Evolutionary conservation across 2,329 filamentous ascomycete species (phyloP).

Genomic region (Thelonectria discophora): DNA sequence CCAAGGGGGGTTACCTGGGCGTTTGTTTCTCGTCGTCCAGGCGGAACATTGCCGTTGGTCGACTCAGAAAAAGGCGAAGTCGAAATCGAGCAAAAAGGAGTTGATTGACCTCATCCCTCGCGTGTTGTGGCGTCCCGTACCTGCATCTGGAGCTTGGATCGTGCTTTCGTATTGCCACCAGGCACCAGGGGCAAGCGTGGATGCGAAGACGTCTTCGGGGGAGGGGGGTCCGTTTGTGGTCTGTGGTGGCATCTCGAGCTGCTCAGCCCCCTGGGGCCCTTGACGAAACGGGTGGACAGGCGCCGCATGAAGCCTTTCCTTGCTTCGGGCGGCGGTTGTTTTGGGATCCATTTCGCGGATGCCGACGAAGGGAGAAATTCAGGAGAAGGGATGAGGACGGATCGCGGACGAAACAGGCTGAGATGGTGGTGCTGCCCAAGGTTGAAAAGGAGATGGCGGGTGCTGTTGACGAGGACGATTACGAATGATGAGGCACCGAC

Average conservation of each 20-base stretch:
- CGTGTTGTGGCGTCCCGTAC: slow-evolving; percentile 31
- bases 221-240: slow-evolving; percentile 15
- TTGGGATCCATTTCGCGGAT: slow-evolving; percentile 8
- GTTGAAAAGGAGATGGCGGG: background rate
- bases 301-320: slow-evolving; percentile 14
- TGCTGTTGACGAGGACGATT: slow-evolving; percentile 1
- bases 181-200: slow-evolving; percentile 34
- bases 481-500: background rate
- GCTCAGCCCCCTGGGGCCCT: slow-evolving; percentile 25
- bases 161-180: slow-evolving; percentile 40
- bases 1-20: background rate
- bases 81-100: slow-evolving; percentile 2
- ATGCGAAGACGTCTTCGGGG: slow-evolving; percentile 13
- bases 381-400: slow-evolving; percentile 6
- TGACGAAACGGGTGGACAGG: slow-evolving; percentile 20
- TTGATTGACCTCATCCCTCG: slow-evolving; percentile 16
- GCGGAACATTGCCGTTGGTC: slow-evolving; percentile 13
- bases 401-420: background rate
- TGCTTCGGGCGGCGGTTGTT: slow-evolving; percentile 6
- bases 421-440: background rate
- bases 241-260: slow-evolving; percentile 2
- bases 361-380: slow-evolving; percentile 9
- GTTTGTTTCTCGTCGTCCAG: background rate
- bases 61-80: slow-evolving; percentile 5
- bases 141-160: slow-evolving; percentile 39